A percentile compares a stretch with the other conserved stretches of the same genome.
Evolutionary conservation across 805 yeast species (phyloP).

Genomic region (Ogataea nitratoaversa): DNA sequence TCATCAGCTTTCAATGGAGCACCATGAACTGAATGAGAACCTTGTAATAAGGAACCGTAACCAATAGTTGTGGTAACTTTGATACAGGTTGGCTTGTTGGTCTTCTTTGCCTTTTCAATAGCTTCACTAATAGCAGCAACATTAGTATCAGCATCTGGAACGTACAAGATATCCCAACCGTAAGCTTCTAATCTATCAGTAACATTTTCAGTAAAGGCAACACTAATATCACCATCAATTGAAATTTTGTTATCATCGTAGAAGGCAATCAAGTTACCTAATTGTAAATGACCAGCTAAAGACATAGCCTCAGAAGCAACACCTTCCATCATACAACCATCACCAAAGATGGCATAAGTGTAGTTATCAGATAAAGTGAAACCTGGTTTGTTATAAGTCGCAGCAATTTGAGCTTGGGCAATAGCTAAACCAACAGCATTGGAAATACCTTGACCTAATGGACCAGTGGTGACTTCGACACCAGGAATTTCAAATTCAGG

Average conservation of each 20-base stretch:
- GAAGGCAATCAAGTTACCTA: constrained; percentile 88
- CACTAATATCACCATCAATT: constrained; percentile 88
- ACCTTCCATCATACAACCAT: constrained; percentile 98
- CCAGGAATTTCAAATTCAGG: constrained; percentile 93
- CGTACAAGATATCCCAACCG: constrained; percentile 86
- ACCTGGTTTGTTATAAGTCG: constrained; percentile 88
- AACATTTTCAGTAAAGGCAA: constrained; percentile 93
- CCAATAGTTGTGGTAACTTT: constrained; percentile 91
- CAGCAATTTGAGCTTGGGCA: constrained; percentile 89
- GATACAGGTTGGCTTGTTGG: constrained; percentile 85
- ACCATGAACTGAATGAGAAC: constrained; percentile 94
- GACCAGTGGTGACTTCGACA: constrained; percentile 97
- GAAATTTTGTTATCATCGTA: constrained; percentile 97
- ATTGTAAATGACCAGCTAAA: constrained; percentile 91
- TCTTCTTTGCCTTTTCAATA: constrained; percentile 73
- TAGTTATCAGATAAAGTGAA: constrained; percentile 65
- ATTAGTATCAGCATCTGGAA: constrained; percentile 79
- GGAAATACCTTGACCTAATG: constrained; percentile 95
- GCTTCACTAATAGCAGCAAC: constrained; percentile 64
- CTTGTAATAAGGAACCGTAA: constrained; percentile 80
- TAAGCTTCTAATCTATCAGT: constrained; percentile 79
- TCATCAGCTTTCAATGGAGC: constrained; percentile 94
- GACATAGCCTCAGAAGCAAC: constrained; percentile 92
- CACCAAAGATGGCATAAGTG: constrained; percentile 85
- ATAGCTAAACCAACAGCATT: constrained; percentile 96